A percentile compares a stretch with the other conserved stretches of the same genome.
Evolutionary conservation across 768 basidiomycete genomes (phyloP).

Genomic region (Pluteus cervinus): DNA sequence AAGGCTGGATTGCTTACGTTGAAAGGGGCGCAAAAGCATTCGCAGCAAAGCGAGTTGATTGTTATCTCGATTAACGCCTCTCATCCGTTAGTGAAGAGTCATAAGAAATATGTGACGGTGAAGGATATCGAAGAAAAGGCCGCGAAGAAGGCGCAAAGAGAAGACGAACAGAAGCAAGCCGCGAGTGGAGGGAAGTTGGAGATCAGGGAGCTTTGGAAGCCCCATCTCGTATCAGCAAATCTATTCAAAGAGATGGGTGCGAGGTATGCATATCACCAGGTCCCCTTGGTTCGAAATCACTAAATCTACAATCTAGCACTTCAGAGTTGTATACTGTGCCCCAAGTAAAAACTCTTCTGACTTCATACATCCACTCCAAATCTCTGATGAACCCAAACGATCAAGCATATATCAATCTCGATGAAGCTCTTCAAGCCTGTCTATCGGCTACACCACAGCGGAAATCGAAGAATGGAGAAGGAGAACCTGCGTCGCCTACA

Average conservation of each 20-base stretch:
- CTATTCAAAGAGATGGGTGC: constrained; percentile 62
- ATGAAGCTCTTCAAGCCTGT: constrained; percentile 34
- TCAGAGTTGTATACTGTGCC: constrained; percentile 46
- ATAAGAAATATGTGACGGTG: constrained; percentile 50
- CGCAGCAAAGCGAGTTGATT: constrained; percentile 45
- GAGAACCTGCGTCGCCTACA: constrained; percentile 3
- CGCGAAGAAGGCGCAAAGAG: constrained; percentile 51
- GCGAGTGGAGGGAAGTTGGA: constrained; percentile 43
- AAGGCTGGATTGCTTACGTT: constrained; percentile 68
- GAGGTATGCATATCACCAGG: constrained; percentile 39
- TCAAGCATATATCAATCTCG: constrained; percentile 67
- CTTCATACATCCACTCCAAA: constrained; percentile 55
- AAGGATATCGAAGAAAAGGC: constrained; percentile 60
- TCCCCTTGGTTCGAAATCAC: background rate
- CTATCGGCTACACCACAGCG: constrained; percentile 28
- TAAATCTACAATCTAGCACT: constrained; percentile 26
- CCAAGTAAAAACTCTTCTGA: constrained; percentile 53
- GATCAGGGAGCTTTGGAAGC: constrained; percentile 73
- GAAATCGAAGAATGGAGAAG: constrained; percentile 25
- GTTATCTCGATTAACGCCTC: constrained; percentile 45
- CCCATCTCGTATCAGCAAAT: constrained; percentile 44
- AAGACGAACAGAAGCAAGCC: constrained; percentile 45
- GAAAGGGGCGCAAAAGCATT: constrained; percentile 54
- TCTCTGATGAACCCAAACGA: constrained; percentile 61
- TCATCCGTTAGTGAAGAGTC: constrained; percentile 52